Percentiles rank a stretch among this genome's conserved stretches.
These are phyloP conservation scores for Peziza echinospora DNA, from an alignment of 495 filamentous ascomycete species.

Conservation along the genomic window DNA sequence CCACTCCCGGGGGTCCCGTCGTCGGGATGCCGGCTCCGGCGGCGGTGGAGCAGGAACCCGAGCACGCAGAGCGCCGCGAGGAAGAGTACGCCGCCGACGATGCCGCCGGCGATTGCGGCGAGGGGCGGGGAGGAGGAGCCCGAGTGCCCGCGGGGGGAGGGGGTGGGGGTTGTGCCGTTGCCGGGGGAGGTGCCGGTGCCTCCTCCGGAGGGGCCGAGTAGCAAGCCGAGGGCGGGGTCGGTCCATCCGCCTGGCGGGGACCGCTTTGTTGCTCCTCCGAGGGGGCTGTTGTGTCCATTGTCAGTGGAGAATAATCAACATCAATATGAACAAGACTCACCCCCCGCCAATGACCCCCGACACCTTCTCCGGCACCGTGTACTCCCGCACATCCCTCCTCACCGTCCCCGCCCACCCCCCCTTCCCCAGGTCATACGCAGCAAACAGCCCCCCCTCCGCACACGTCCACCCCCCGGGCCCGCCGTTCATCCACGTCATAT, in stretches of 20 bases:
- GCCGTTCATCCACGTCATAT: not conserved
- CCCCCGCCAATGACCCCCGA: not conserved
- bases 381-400: not conserved
- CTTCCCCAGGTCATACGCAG: not conserved
- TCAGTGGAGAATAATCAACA: too few species aligned
- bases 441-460: not conserved
- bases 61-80: too few species aligned
- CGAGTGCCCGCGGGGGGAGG: too few species aligned
- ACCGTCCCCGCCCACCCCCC: not conserved
- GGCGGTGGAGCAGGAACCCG: too few species aligned
- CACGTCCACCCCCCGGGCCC: not conserved
- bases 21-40: too few species aligned
- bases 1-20: too few species aligned
- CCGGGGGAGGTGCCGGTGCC: not conserved
- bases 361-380: not conserved
- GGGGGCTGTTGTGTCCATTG: too few species aligned
- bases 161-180: not conserved
- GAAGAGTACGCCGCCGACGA: slow-evolving; percentile 27
- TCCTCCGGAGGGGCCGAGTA: not conserved
- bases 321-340: too few species aligned
- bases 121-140: slow-evolving; percentile 21
- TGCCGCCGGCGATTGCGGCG: slow-evolving; percentile 31
- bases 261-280: not conserved
- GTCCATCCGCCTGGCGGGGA: not conserved
- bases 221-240: not conserved